Base-by-base conservation (phyloP, 345 rosid genomes). In the Populus euphratica region DNA sequence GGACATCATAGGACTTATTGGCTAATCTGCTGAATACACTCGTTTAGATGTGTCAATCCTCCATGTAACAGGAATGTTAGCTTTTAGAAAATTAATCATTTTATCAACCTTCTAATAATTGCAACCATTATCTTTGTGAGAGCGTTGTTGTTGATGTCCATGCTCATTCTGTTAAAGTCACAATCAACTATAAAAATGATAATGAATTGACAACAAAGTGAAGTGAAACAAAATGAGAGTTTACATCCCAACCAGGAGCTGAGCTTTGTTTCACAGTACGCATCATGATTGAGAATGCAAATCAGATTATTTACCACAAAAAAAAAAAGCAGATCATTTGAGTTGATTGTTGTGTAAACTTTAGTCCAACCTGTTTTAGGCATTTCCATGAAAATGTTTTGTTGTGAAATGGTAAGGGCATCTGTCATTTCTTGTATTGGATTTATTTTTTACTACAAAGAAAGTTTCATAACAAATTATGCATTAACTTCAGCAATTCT, bases 1-100 rank as follows among this genome's bases (percentile, higher is more conserved):
- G 31, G 35, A 39, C 70, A 67, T 65, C 0, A 17, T 14, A 68
- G 11, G 31, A 68, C 44, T 21, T 11, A 47, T 38, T 21, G 71
- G 47, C n/a, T 68, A 18, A 70, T 70, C 21, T 70, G 61, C 73
- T 70, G 33, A 39, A 68, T 68, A 70, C 59, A n/a, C 20, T 6
- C 17, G 18, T n/a, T n/a, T 70, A 14, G 31, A 44, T 44, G 17
- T 47, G 18, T 44, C 56, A 44, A 12, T n/a, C 64, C 44, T 52
- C 7, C 43, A 31, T 20, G 16, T 21, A n/a, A 72, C 35, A 2
- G 11, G 59, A 21, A 17, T 72, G 41, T 47, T 14, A 47, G 18
- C 5, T 47, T 4, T 13, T 47, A 47, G 50, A 47, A 47, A 47
- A 47, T 47, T 31, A 31, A 17, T 67, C 44, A 35, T 16, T 18